These are phyloP conservation scores for Leishmania arabica DNA, from an alignment of 208 protist genomes.

Conservation along the genomic window DNA sequence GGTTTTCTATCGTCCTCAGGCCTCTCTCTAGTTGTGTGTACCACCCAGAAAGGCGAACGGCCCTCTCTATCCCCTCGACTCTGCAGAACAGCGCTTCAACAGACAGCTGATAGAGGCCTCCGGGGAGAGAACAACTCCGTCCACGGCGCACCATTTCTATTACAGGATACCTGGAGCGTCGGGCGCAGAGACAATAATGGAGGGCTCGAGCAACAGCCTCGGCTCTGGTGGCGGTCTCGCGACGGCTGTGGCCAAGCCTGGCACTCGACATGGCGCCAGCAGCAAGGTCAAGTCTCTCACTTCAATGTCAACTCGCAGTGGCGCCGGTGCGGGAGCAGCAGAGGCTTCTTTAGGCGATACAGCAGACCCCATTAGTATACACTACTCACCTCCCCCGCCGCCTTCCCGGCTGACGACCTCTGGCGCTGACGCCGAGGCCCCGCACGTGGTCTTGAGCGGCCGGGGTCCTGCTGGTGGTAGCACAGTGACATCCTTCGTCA, in stretches of 20 bases:
- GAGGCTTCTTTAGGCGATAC: neutral
- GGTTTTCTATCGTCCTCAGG: neutral
- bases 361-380: neutral
- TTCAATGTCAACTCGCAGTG: neutral
- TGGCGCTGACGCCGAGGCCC: slow-evolving; percentile 1
- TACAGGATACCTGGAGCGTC: neutral
- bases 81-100: neutral
- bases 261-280: neutral
- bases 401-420: slow-evolving; percentile 7
- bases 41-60: neutral
- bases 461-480: neutral
- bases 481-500: neutral
- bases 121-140: neutral
- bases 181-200: neutral
- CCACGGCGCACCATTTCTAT: neutral
- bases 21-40: neutral
- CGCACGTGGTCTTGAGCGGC: neutral
- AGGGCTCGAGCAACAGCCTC: neutral
- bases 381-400: neutral
- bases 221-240: slow-evolving; percentile 4
- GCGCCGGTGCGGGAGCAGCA: neutral
- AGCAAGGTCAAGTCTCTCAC: neutral
- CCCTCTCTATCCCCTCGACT: neutral
- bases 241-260: neutral
- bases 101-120: neutral